These are phyloP conservation scores for Mikania micrantha DNA, from an alignment of 129 eudicot genomes.

Conservation along the genomic window DNA sequence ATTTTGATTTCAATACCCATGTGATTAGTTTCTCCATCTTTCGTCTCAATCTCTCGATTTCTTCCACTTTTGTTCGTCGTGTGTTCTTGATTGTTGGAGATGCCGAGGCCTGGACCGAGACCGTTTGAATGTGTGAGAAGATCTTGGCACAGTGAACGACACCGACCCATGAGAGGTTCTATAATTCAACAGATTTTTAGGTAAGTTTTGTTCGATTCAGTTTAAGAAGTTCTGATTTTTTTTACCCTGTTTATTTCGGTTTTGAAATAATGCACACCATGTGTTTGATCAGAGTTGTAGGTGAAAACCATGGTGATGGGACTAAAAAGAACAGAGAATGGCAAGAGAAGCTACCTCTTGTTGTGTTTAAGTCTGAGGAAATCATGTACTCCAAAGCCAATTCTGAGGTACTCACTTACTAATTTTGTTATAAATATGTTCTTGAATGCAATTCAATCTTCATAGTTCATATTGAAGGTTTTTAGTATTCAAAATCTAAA, in stretches of 20 bases:
- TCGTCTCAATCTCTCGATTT: not conserved
- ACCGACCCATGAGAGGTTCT: conserved; percentile 76
- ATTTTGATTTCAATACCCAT: not conserved
- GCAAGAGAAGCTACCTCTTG: conserved; percentile 86
- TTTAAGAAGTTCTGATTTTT: not conserved
- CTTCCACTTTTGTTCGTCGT: not conserved
- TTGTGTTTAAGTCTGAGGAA: conserved; percentile 86
- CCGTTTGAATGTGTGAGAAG: conserved; percentile 83
- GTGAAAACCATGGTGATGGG: conserved; percentile 43
- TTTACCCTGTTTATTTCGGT: not conserved
- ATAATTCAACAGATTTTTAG: conserved; percentile 77
- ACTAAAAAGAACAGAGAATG: conserved; percentile 83
- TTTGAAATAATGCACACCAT: conserved; percentile 28
- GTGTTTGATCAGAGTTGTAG: conserved; percentile 58
- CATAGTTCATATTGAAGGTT: not conserved
- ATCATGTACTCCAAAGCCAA: conserved; percentile 95
- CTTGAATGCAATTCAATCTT: not conserved
- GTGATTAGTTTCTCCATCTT: not conserved
- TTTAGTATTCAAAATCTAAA: not conserved
- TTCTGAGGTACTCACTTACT: conserved; percentile 53
- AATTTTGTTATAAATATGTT: not conserved
- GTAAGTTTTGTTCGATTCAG: conserved; percentile 17
- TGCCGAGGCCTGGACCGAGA: conserved; percentile 93
- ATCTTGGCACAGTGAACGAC: conserved; percentile 91
- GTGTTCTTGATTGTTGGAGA: conserved; percentile 23